Conservation (phyloP, 2,329 filamentous ascomycete genomes). For the Fusarium chlamydosporum region DNA sequence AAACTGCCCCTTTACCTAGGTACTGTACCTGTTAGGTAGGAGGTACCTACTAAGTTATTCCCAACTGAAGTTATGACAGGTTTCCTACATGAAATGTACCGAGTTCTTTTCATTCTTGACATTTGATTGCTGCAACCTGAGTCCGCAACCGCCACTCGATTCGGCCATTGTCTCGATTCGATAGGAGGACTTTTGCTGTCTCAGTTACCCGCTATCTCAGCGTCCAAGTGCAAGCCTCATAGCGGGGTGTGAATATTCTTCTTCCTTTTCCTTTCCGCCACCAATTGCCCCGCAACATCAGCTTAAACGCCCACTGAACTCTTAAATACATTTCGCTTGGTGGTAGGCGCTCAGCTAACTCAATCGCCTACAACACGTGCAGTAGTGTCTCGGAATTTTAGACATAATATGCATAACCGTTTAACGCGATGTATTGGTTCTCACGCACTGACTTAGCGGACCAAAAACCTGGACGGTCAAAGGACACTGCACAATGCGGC, state of each 20-base stretch:
- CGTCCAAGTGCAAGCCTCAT: slow-evolving; percentile 25
- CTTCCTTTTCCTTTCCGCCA: neutral
- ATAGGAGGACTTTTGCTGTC: slow-evolving; percentile 6
- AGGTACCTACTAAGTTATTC: too few relatives aligned
- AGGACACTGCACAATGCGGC: neutral
- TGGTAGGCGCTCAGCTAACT: slow-evolving; percentile 33
- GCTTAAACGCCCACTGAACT: slow-evolving; percentile 33
- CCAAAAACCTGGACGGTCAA: slow-evolving; percentile 13
- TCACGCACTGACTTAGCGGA: slow-evolving; percentile 1
- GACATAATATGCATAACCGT: slow-evolving; percentile 36
- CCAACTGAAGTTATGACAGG: slow-evolving; percentile 14
- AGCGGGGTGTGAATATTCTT: slow-evolving; percentile 13
- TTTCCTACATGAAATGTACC: slow-evolving; percentile 8
- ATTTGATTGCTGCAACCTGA: slow-evolving; percentile 4
- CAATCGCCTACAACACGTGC: slow-evolving; percentile 27
- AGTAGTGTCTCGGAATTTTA: slow-evolving; percentile 41
- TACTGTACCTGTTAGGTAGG: too few relatives aligned
- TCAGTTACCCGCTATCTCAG: slow-evolving; percentile 22
- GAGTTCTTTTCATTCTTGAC: neutral
- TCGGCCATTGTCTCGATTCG: slow-evolving; percentile 2
- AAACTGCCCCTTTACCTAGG: slow-evolving; percentile 21
- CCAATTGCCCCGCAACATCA: slow-evolving; percentile 24
- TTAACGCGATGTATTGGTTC: slow-evolving; percentile 27
- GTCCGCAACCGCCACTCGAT: slow-evolving; percentile 14
- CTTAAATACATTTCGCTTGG: slow-evolving; percentile 23